Evolutionary conservation across 371 early-diverging fungal species (phyloP), one percentile per base, ranked within the genome.

Genomic region (Mortierella sp.): DNA sequence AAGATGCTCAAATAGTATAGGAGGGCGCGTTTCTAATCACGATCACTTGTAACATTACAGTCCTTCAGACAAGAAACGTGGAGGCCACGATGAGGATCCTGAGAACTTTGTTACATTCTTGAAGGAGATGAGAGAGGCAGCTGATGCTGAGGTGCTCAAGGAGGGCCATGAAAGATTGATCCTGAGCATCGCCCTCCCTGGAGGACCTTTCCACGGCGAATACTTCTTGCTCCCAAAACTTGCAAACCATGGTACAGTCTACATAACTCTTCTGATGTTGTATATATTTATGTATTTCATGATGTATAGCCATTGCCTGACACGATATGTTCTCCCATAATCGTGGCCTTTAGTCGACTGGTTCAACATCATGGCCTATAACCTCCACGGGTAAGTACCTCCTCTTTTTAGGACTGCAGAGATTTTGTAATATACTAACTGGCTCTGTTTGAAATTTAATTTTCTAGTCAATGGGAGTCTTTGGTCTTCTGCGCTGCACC

Each of bases 331-430:
- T 37, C 35, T 20, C 30, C 54, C 22, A 2, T 5, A 10, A 5
- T 52, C 11, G 22, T 24, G 5, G 10, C 35, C n/a, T 24, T 3
- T 70, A 78, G 79, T 71, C 52, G 71, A 78, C 55, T 78, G 79
- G 79, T 78, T 78, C 49, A 78, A 78, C 68, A 78, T 78, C 49
- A 78, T 78, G 79, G 79, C 79, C 32, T 78, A 78, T 57, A 78
- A 78, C 52, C 79, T 78, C 9, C 79, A 74, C 12, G 78, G 78
- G 77, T 77, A 71, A 71, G 39, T 52, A 3, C 11, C 24, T 24
- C 4, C 11, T 52, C 4, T 52, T 3, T 8, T 10, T 52, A n/a
- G 2, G 24, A 22, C 4, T 52, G 3, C 24, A 52, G n/a, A 24
- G 3, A n/a, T 51, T 51, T 51, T 22, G 3, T 51, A 16, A 39